Base-by-base conservation (phyloP, 2,329 filamentous ascomycete species). In the Claviceps quebecensis region DNA sequence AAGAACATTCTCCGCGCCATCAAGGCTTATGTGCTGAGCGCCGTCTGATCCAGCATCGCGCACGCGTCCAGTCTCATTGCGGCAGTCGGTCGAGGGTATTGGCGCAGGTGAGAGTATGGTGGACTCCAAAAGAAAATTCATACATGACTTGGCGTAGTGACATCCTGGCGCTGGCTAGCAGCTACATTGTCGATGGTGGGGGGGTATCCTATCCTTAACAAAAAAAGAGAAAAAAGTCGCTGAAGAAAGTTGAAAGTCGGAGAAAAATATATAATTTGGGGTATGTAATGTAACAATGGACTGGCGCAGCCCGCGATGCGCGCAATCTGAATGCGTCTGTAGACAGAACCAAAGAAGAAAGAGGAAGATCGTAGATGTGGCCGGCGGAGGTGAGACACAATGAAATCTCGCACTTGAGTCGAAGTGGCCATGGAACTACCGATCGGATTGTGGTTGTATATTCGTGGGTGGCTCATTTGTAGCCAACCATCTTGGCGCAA, bases 401-500 rank as follows among this genome's bases (percentile, higher is more conserved):
- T 6, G 7, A n/a, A n/a, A n/a, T 17, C 16, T 41, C 26, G 29
- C 16, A 17, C 34, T 36, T 23, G 23, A 13, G 41, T 23, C 2
- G 43, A 14, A 11, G 9, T 34, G 3, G 29, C 29, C 29, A 34
- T 11, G 4, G 29, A 2, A 34, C 29, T 34, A 34, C 9, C 9
- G 29, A 11, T 34, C 29, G 29, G 9, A 34, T 34, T 9, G 29
- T 34, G 29, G 9, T 34, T 34, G 29, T 34, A 1, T 11, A 34
- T 11, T 34, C 29, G 9, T 37, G 13, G 5, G 1, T 36, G 11
- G 39, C 44, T 76, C 74, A 82, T 63, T 75, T 77, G 65, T 81
- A 83, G 58, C 80, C 80, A 36, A 80, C 77, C 63, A 80, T 77
- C 61, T 74, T 76, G 54, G 80, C 80, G 62, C 80, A 84, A 38